Base-by-base conservation (phyloP, 140 eudicot species). In the Oenanthe javanica region DNA sequence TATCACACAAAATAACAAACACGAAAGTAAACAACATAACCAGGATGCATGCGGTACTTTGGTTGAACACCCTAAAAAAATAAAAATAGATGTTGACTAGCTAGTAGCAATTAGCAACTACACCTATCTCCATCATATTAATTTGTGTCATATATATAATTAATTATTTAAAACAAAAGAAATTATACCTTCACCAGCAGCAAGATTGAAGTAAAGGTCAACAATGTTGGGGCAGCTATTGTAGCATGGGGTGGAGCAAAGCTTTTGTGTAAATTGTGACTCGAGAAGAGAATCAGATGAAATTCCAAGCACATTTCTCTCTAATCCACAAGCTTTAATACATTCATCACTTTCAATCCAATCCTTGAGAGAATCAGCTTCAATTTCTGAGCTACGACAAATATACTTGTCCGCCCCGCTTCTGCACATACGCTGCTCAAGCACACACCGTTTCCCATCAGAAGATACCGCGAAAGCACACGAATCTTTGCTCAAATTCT, bases 381-480 rank as follows among this genome's bases (percentile, higher is more conserved):
- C 93, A 19, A 94, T 90, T 10, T 90, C 93, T 3, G 98, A 92
- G 25, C 94, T 86, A 18, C 83, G 86, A 78, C 98, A 94, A 55
- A 81, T 80, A 63, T 86, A 94, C 27, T 69, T 88, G 79, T 86
- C 93, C 40, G 48, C 76, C 11, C 96, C 96, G 64, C 89, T 87
- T 69, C 96, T 78, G 18, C 88, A 72, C 50, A 90, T 84, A 21
- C 61, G 83, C 81, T 90, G 91, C 89, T 94, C 98, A 13, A 94
- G 89, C 80, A 94, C 96, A 80, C 98, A 94, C 21, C 98, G 86
- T 66, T 90, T 89, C 40, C 98, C 98, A 9, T 87, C 77, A 14
- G 94, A 86, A 6, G 98, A 92, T 5, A 94, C 89, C 18, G 96
- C 98, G 59, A 86, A 94, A 2, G 97, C 93, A 86, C 98, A 94